phyloP scores from a whole-genome alignment of 768 basidiomycete species.

The Grammothele lineata region DNA sequence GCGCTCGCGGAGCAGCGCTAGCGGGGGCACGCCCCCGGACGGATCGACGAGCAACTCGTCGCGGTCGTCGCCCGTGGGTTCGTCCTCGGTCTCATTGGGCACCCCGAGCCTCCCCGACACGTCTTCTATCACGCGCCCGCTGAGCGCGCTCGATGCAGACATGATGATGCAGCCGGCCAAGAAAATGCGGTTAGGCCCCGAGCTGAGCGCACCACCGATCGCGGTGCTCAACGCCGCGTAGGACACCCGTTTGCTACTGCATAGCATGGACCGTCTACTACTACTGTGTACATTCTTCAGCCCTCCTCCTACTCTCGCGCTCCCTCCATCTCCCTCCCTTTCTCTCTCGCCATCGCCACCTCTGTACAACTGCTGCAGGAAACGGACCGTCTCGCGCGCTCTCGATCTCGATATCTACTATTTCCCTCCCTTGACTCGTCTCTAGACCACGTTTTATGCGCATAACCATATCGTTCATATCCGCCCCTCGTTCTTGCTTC shows the following conservation, averaged over 20 bases:
- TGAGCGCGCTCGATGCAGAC: conserved; percentile 41
- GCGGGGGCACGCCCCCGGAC: conserved; percentile 16
- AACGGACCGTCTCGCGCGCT: conserved; percentile 1
- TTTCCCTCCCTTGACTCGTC: neutral
- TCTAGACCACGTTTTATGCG: neutral
- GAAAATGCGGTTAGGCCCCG: conserved; percentile 70
- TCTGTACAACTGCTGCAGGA: conserved; percentile 2
- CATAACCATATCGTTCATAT: neutral
- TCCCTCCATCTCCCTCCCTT: neutral
- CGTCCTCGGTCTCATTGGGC: conserved; percentile 14
- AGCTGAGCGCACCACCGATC: conserved; percentile 14
- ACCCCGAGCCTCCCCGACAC: conserved; percentile 14
- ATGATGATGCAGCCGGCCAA: conserved; percentile 60
- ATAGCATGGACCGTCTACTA: too few relatives aligned
- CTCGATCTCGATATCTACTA: neutral
- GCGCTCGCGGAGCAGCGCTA: conserved; percentile 18
- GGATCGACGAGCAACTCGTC: conserved; percentile 20
- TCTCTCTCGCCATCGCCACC: conserved; percentile 2
- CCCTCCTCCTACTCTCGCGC: neutral
- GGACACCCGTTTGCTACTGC: too few relatives aligned
- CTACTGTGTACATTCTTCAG: too few relatives aligned
- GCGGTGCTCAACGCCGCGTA: conserved; percentile 17
- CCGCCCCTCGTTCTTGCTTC: conserved; percentile 16
- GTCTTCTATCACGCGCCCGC: conserved; percentile 11
- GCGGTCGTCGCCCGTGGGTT: conserved; percentile 24